Percentiles rank a stretch among this genome's conserved stretches.
Conservation (phyloP, 768 basidiomycete species). For the Psilocybe azurescens region DNA sequence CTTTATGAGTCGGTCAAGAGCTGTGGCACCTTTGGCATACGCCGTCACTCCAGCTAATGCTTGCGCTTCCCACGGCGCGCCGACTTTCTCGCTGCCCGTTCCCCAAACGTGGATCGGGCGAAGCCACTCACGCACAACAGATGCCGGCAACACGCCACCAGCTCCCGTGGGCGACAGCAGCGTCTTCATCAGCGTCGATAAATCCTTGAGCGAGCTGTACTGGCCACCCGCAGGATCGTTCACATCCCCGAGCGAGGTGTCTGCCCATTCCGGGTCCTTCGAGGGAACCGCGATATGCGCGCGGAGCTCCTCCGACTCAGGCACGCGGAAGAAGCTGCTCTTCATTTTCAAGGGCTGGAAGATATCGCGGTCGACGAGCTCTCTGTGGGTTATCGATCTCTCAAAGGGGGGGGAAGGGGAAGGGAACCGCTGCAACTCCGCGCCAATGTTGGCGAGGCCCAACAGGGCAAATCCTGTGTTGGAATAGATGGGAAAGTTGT, state of each 20-base stretch:
- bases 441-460: conserved; percentile 62
- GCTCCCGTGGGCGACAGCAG: conserved; percentile 45
- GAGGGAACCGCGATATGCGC: conserved; percentile 45
- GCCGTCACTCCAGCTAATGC: conserved; percentile 34
- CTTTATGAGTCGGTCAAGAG: too few species aligned
- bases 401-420: conserved; percentile 29
- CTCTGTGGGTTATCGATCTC: conserved; percentile 41
- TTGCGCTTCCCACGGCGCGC: conserved; percentile 49
- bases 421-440: conserved; percentile 40
- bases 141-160: conserved; percentile 37
- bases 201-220: conserved; percentile 53
- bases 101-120: conserved; percentile 44
- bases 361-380: conserved; percentile 52
- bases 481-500: conserved; percentile 70
- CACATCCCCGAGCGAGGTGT: conserved; percentile 42
- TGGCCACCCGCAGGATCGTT: conserved; percentile 55
- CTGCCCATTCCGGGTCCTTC: conserved; percentile 40
- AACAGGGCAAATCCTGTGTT: conserved; percentile 79
- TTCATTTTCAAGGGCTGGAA: conserved; percentile 52
- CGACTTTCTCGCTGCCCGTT: conserved; percentile 39
- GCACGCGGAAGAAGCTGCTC: conserved; percentile 47
- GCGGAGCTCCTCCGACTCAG: conserved; percentile 34
- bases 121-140: conserved; percentile 47
- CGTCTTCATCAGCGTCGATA: conserved; percentile 46
- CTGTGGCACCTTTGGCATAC: conserved; percentile 36